Percentiles rank a stretch among this genome's conserved stretches.
Conservation (phyloP, 257 asterid species). For the Petrea volubilis region DNA sequence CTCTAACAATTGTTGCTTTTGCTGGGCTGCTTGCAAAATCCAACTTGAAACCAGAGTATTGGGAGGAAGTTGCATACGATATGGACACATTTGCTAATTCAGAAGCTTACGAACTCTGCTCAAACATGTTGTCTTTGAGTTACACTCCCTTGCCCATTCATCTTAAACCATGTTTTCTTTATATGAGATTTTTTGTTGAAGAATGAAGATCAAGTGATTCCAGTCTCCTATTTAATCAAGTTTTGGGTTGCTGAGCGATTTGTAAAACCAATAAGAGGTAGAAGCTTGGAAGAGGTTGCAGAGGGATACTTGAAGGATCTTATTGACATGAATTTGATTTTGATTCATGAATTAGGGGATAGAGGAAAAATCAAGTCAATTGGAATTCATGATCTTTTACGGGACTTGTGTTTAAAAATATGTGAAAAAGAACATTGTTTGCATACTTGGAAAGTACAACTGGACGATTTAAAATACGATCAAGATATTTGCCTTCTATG, state of each 20-base stretch:
- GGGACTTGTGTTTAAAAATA: no score
- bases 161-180: not conserved
- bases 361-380: no score
- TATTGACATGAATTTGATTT: no score
- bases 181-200: not conserved
- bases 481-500: not conserved
- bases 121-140: not conserved
- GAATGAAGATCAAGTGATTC: not conserved
- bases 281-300: no score
- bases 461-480: not conserved
- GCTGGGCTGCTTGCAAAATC: not conserved
- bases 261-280: not conserved
- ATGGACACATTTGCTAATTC: not conserved
- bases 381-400: no score
- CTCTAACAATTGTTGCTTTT: not conserved
- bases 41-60: not conserved
- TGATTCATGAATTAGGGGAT: no score
- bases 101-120: not conserved
- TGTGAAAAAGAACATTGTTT: not conserved
- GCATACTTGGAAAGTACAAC: not conserved
- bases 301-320: no score
- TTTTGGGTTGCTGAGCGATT: not conserved
- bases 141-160: not conserved
- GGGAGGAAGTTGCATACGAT: not conserved
- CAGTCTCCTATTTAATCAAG: not conserved